Evolutionary conservation across 148 eudicot genomes (phyloP).

Genomic region (Mesembryanthemum crystallinum): DNA sequence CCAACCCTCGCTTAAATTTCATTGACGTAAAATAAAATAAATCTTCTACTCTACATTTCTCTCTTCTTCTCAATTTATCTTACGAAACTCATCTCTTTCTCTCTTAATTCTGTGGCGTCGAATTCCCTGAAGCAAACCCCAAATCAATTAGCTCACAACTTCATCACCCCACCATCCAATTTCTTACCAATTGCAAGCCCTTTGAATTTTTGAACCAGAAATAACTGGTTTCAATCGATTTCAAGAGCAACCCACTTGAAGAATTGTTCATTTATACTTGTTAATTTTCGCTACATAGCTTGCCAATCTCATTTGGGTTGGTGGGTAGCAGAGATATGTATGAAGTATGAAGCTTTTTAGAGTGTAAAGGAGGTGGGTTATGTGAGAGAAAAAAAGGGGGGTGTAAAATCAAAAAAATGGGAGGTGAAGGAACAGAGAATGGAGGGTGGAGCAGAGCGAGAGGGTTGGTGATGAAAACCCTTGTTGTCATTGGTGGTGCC

Average conservation of each 20-base stretch:
- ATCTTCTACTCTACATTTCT: no score
- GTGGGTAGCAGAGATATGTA: neutral
- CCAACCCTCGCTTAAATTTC: no score
- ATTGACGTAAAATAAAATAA: no score
- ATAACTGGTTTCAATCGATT: neutral
- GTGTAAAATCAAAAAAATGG: neutral
- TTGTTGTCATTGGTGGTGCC: conserved; percentile 80
- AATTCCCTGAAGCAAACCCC: neutral
- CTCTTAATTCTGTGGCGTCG: neutral
- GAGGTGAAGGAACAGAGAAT: conserved; percentile 10
- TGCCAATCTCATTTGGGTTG: conserved; percentile 2
- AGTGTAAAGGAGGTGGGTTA: neutral
- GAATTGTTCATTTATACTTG: neutral
- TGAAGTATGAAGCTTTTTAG: neutral
- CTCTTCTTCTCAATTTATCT: no score
- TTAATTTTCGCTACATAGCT: neutral
- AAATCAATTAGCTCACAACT: neutral
- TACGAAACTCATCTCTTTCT: no score
- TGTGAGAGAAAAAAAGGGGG: neutral
- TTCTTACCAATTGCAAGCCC: neutral
- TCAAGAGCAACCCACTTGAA: conserved; percentile 3
- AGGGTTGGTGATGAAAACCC: conserved; percentile 59
- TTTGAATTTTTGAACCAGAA: neutral
- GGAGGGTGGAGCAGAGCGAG: conserved; percentile 66
- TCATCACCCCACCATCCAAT: neutral